phyloP scores from a whole-genome alignment of 441 rosid genomes.

The Populus tomentosa region DNA sequence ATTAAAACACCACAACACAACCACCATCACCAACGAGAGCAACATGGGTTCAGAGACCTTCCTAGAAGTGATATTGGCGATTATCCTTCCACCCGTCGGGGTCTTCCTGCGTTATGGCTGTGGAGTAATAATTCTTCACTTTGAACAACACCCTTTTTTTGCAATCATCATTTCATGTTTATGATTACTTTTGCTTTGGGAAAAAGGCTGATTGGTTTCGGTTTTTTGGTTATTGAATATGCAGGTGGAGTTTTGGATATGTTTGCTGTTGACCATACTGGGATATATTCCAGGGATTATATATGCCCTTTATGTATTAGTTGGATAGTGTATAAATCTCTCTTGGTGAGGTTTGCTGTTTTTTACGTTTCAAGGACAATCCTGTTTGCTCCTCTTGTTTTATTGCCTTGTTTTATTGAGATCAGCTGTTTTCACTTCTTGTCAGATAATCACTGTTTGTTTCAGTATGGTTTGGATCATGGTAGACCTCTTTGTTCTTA shows the following conservation, averaged over 20 bases:
- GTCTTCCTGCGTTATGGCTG: conserved; percentile 66
- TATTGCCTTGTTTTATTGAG: no score
- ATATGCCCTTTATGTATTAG: conserved; percentile 78
- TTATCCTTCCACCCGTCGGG: conserved; percentile 63
- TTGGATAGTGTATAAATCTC: conserved; percentile 35
- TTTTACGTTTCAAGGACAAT: no score
- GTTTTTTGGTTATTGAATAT: conserved; percentile 2
- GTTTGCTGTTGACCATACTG: conserved; percentile 63
- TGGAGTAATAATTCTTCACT: conserved; percentile 31
- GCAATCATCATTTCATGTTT: neutral
- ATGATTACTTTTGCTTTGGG: neutral
- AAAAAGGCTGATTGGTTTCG: neutral
- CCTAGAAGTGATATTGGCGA: conserved; percentile 56
- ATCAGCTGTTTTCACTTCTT: neutral
- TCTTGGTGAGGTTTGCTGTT: no score
- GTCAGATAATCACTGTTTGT: no score
- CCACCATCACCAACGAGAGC: neutral
- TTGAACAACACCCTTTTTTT: neutral
- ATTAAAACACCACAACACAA: neutral
- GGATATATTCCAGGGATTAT: conserved; percentile 91
- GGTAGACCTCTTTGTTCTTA: no score
- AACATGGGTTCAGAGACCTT: conserved; percentile 54
- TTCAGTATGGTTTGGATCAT: neutral
- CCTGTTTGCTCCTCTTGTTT: no score
- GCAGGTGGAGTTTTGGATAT: conserved; percentile 95